A percentile compares a stretch with the other conserved stretches of the same genome.
Conservation (phyloP, 1,284 basidiomycete genomes). For the Boletus mariae region DNA sequence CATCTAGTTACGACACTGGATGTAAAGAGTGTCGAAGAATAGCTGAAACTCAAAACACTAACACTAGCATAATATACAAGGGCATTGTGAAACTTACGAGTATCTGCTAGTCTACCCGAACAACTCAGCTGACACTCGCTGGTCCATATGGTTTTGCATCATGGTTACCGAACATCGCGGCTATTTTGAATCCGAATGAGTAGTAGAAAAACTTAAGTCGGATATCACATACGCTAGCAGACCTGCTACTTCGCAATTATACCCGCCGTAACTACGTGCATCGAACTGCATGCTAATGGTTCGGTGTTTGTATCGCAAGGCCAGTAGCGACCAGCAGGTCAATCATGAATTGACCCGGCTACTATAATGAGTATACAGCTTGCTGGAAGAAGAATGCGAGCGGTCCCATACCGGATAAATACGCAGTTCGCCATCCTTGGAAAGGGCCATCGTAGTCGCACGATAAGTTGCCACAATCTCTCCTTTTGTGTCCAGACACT, state of each 20-base stretch:
- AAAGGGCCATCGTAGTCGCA: conserved; percentile 19
- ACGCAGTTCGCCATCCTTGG: conserved; percentile 28
- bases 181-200: neutral
- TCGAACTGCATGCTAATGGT: conserved; percentile 5
- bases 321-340: conserved; percentile 27
- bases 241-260: neutral
- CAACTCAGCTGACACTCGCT: neutral
- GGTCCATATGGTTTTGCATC: neutral
- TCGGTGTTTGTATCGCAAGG: conserved; percentile 25
- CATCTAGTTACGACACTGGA: neutral
- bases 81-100: neutral
- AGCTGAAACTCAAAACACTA: neutral
- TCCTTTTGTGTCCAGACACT: conserved; percentile 22
- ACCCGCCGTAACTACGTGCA: neutral
- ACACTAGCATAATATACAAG: neutral
- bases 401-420: conserved; percentile 24
- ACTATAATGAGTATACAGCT: neutral
- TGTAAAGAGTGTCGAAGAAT: neutral
- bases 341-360: conserved; percentile 24
- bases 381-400: neutral
- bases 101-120: neutral
- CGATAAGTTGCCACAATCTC: conserved; percentile 30
- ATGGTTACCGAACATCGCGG: neutral
- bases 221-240: neutral
- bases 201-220: neutral